Percentiles rank a stretch among this genome's conserved stretches.
Conservation (phyloP, 805 yeast species). For the Nakazawaea anatomiae region DNA sequence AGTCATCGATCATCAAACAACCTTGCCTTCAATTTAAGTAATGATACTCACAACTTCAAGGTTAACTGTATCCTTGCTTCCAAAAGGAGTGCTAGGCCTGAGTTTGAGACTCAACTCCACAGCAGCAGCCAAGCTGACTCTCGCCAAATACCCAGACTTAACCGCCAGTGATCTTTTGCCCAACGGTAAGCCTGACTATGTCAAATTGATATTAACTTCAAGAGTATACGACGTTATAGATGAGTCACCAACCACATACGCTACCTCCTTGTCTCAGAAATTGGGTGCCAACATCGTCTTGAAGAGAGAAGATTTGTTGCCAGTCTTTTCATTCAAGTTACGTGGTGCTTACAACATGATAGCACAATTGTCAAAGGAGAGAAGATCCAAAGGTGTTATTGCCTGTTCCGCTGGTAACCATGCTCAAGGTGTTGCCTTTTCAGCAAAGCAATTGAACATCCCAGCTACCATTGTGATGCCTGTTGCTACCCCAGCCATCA, state of each 20-base stretch:
- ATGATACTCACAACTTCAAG: neutral
- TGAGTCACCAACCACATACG: conserved; percentile 80
- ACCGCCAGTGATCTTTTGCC: conserved; percentile 43
- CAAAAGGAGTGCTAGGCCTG: neutral
- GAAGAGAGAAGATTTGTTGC: conserved; percentile 89
- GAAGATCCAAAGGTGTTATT: conserved; percentile 78
- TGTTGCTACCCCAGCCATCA: conserved; percentile 91
- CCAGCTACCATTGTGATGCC: conserved; percentile 99
- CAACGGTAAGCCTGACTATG: conserved; percentile 83
- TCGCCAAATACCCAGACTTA: conserved; percentile 38
- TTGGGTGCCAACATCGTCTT: conserved; percentile 70
- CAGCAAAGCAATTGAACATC: conserved; percentile 78
- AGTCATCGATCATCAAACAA: neutral
- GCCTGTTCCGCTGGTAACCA: conserved; percentile 99
- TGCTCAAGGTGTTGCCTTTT: conserved; percentile 97
- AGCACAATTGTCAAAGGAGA: conserved; percentile 69
- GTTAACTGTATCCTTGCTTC: neutral
- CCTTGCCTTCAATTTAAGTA: no score
- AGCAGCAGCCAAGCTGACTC: conserved; percentile 1
- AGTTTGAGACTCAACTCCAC: neutral
- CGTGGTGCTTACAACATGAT: conserved; percentile 98
- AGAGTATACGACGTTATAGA: conserved; percentile 92
- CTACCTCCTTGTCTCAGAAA: conserved; percentile 66
- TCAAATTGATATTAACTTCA: conserved; percentile 83
- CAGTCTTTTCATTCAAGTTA: conserved; percentile 92